Percentiles rank a stretch among this genome's conserved stretches.
Evolutionary conservation across 2,329 filamentous ascomycete genomes (phyloP).

Genomic region (Pleurostoma richardsiae): DNA sequence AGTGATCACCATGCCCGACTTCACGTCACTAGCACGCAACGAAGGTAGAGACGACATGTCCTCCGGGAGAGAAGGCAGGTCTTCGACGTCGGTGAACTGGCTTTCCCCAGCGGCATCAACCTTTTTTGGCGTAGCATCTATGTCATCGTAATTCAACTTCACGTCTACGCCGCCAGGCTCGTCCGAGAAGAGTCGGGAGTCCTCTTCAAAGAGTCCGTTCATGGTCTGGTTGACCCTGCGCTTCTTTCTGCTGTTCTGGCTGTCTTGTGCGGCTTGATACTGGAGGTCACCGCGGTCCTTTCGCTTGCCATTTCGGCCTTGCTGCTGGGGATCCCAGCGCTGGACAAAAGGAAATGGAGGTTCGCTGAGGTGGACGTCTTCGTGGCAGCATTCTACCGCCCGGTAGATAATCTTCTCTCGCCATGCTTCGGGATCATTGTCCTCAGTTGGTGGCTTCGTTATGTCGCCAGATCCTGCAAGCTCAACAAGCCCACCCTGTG

Average conservation of each 20-base stretch:
- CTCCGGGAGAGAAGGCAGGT: conserved; percentile 58
- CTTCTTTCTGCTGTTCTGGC: conserved; percentile 33
- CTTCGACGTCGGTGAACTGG: conserved; percentile 46
- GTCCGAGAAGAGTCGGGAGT: neutral
- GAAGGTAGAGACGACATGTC: conserved; percentile 49
- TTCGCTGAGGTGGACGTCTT: conserved; percentile 61
- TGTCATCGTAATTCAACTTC: conserved; percentile 35
- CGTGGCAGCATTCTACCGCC: conserved; percentile 80
- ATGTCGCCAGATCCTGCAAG: conserved; percentile 4
- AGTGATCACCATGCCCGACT: conserved; percentile 58
- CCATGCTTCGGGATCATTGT: conserved; percentile 62
- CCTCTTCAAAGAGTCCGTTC: conserved; percentile 16
- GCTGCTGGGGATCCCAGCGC: conserved; percentile 78
- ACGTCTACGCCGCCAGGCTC: conserved; percentile 15
- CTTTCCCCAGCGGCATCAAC: conserved; percentile 25
- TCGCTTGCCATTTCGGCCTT: conserved; percentile 46
- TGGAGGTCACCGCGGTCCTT: conserved; percentile 32
- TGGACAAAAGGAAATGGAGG: conserved; percentile 90
- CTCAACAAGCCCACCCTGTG: neutral
- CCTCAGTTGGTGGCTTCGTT: conserved; percentile 13
- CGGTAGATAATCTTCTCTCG: conserved; percentile 66
- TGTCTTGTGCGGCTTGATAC: conserved; percentile 30
- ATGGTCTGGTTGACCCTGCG: conserved; percentile 38
- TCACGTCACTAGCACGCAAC: conserved; percentile 42
- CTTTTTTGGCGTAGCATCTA: conserved; percentile 15